These are phyloP conservation scores for Cenococcum geophilum DNA, from an alignment of 495 filamentous ascomycete species.

Conservation along the genomic window DNA sequence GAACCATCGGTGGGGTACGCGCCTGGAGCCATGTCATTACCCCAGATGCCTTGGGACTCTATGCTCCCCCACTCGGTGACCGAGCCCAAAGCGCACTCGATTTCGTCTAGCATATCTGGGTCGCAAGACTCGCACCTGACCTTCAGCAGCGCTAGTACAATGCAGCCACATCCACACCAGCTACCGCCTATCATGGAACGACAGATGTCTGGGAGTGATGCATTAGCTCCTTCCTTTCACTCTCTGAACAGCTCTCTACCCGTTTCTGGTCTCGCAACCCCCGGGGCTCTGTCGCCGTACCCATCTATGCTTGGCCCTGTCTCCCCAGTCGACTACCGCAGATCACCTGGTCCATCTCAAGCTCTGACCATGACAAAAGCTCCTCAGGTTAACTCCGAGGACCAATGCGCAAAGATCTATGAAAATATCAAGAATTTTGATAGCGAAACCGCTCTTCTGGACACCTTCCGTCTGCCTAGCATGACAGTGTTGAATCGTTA, in stretches of 20 bases:
- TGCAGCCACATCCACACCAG: constrained; percentile 52
- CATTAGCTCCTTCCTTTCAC: constrained; percentile 55
- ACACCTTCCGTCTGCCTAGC: constrained; percentile 81
- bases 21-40: constrained; percentile 70
- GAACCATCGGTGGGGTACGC: constrained; percentile 46
- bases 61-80: constrained; percentile 60
- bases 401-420: constrained; percentile 73
- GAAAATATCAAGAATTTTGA: constrained; percentile 80
- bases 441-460: constrained; percentile 72
- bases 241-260: constrained; percentile 65
- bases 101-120: constrained; percentile 54
- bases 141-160: constrained; percentile 50
- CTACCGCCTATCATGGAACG: constrained; percentile 64
- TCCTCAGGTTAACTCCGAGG: constrained; percentile 55
- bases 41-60: constrained; percentile 85
- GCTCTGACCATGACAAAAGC: constrained; percentile 40
- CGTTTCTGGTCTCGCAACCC: constrained; percentile 65
- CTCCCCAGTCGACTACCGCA: constrained; percentile 62
- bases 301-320: constrained; percentile 67
- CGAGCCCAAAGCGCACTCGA: constrained; percentile 56
- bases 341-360: constrained; percentile 56
- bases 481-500: constrained; percentile 77
- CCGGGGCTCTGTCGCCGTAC: constrained; percentile 74
- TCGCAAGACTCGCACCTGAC: constrained; percentile 60
- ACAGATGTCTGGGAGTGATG: constrained; percentile 52